Evolutionary conservation across 768 basidiomycete species (phyloP), one percentile per base, ranked within the genome.

Genomic region (Collybiopsis luxurians): DNA sequence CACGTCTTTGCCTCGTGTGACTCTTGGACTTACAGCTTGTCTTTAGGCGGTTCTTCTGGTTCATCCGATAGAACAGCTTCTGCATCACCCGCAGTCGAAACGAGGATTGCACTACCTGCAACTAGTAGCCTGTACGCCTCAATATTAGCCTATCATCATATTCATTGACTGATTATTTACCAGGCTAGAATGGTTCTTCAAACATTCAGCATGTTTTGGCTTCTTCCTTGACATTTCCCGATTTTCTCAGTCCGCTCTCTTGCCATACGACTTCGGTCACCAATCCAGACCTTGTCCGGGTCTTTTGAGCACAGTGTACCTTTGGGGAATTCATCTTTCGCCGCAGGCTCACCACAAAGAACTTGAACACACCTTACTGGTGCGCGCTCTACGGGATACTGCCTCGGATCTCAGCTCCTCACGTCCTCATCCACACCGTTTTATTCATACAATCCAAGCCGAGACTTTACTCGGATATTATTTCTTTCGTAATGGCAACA

Each of bases 381-480:
- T 67, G 1, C 70, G 68, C 36, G 67, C 72, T 1, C 62, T 73
- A 46, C 60, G 30, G 64, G 31, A 79, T 47, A 73, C 79, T 10
- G 76, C 80, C 10, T 74, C 74, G 3, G 77, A 75, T 59, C 66
- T 80, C 10, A 66, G 81, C 21, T 23, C 28, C 13, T 38, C 57
- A 70, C 70, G 77, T n/a, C 68, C 74, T 31, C 84, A 84, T 40
- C 76, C 79, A 38, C 71, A 76, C 28, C 71, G 66, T 46, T 72
- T 83, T 30, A 62, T 86, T 17, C 79, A 84, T 51, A 78, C 83
- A 15, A 63, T 87, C 9, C 86, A 87, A 58, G 77, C 83, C 0
- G 79, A 88, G 58, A 71, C 89, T 3, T 75, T 91, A n/a, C 73
- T 90, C 26, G 73, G 83, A 1, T 79, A 82, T 61, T 89, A 85